Base-by-base conservation (phyloP, 140 eudicot species). In the Oenanthe javanica region DNA sequence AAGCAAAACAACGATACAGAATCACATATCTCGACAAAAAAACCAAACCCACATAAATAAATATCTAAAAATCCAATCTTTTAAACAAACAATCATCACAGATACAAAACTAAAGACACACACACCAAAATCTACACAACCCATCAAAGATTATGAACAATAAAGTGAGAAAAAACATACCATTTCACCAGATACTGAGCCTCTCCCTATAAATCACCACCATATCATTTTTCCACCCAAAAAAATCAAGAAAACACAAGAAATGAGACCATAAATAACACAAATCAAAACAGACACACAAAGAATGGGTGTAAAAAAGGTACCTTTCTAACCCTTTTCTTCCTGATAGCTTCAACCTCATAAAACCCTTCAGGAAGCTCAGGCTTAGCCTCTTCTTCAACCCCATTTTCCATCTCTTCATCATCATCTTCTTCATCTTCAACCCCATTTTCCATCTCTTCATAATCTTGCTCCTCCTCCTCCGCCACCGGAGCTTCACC, bases 181-280 rank as follows among this genome's bases (percentile, higher is more conserved):
- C 98, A 92, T 90, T 92, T 94, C 79, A 94, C 83, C 42, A 92
- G 89, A 87, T 94, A 94, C 89, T 92, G 97, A 66, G 75, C 85
- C 77, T 78, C 77, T 31, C 96, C 97, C 98, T 94, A 21, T 79
- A 85, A 8, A 50, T 79, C 78, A 36, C 84, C 84, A 77, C 84
- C 80, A 85, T 76, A 75, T 67, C 19, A n/a, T 9, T 47, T 9
- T 69, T 71, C 75, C 40, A 69, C 18, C 45, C 79, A 55, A 23
- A 52, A 69, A 42, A 55, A 52, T 46, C 77, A 19, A 25, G 9
- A 82, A 61, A 75, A 81, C 36, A 61, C 0, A 78, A 63, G 5
- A 72, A 42, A 72, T 43, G 52, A 42, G 47, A 19, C 1, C 5
- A 72, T 8, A 72, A 38, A 19, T 0, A 72, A 72, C 77, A 42